These are phyloP conservation scores for Hemisphaericaspora nanyangensis DNA, from an alignment of 805 yeast genomes.

Conservation along the genomic window DNA sequence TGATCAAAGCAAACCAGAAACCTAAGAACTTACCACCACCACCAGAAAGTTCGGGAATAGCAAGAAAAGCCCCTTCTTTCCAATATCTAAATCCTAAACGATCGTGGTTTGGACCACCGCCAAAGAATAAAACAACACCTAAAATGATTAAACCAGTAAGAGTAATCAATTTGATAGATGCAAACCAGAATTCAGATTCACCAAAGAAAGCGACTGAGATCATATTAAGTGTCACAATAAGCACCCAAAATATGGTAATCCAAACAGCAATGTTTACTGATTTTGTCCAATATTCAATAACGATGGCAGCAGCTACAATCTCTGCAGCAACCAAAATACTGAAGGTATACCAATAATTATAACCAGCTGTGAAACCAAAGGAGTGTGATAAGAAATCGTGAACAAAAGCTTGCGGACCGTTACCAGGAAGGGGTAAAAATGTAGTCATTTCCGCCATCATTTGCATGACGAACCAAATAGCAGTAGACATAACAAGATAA, in stretches of 20 bases:
- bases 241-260: constrained; percentile 31
- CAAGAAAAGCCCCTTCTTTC: constrained; percentile 34
- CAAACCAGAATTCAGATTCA: constrained; percentile 36
- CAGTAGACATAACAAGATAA: constrained; percentile 18
- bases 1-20: constrained; percentile 58
- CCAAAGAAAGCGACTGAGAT: constrained; percentile 31
- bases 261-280: constrained; percentile 33
- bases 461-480: constrained; percentile 29
- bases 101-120: constrained; percentile 36
- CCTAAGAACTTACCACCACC: constrained; percentile 61
- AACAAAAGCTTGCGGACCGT: constrained; percentile 29
- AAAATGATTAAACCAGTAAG: constrained; percentile 29
- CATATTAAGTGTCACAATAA: constrained; percentile 24
- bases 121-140: constrained; percentile 34
- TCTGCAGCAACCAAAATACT: constrained; percentile 33
- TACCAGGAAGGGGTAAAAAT: constrained; percentile 32
- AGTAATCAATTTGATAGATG: constrained; percentile 27
- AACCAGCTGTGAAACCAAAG: constrained; percentile 31
- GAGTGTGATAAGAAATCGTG: constrained; percentile 25
- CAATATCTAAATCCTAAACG: constrained; percentile 46
- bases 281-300: constrained; percentile 32
- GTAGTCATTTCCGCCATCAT: constrained; percentile 32
- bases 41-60: constrained; percentile 45
- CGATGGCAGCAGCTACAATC: constrained; percentile 33
- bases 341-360: constrained; percentile 32